Evolutionary conservation across 1,139 yeast genomes (phyloP).

Genomic region (Candida sp.): DNA sequence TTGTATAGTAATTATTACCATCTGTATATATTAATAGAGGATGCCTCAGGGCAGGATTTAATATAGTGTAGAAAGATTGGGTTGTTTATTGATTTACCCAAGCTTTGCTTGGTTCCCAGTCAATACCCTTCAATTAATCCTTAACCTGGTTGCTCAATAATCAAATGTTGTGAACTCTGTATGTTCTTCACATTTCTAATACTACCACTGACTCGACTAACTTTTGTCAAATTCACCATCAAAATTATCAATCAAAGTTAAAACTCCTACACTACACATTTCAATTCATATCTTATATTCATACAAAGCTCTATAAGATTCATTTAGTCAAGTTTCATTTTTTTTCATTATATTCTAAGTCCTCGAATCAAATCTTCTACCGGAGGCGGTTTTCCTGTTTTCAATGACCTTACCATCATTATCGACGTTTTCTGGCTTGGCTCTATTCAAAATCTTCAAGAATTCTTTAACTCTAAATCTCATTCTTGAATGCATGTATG

Average conservation of each 20-base stretch:
- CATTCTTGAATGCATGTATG: constrained; percentile 98
- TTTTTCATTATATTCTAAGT: constrained; percentile 2
- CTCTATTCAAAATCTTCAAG: constrained; percentile 92
- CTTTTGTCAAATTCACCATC: too few species aligned
- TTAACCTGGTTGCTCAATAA: too few species aligned
- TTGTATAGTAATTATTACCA: not conserved
- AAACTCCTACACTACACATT: too few species aligned
- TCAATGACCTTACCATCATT: constrained; percentile 60
- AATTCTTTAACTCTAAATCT: constrained; percentile 92
- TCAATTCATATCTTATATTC: not conserved
- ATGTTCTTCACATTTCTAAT: too few species aligned
- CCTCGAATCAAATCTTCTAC: constrained; percentile 61
- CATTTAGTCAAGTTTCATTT: not conserved
- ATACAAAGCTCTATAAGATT: not conserved
- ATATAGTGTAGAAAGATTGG: not conserved
- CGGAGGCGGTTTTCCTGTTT: constrained; percentile 76
- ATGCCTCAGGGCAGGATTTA: not conserved
- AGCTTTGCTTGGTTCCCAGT: too few species aligned
- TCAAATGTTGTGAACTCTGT: too few species aligned
- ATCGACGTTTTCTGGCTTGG: constrained; percentile 89
- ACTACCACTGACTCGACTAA: too few species aligned
- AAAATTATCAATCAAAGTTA: too few species aligned
- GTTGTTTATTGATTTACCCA: too few species aligned
- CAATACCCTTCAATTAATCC: too few species aligned
- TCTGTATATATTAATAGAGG: constrained; percentile 1